Base-by-base conservation (phyloP, 202 grass and related monocot genomes). In the Dendrocalamus latiflorus region DNA sequence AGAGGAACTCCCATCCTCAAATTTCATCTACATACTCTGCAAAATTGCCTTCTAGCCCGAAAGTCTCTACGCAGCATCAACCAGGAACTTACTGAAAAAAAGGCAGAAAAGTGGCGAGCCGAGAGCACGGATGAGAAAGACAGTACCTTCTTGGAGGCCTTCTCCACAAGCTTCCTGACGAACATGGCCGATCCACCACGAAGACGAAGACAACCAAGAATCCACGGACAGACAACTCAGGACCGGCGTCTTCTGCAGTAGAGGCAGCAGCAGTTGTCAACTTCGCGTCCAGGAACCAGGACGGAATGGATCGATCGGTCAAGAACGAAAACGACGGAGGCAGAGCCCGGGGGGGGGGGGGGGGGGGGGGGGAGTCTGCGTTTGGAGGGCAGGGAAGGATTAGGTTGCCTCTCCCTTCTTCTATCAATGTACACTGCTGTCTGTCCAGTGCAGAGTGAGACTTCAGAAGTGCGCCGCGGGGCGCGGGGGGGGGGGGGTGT, bases 81-180 rank as follows among this genome's bases (percentile, higher is more conserved):
- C 13, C 61, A 56, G 13, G 70, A 70, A 63, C 75, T 25, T 16
- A 53, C 26, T 48, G 30, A 7, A 58, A 49, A 10, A 10, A 26
- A 34, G 17, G 38, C 15, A 12, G 37, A 14, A 41, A 15, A 72
- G 9, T 43, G 41, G 57, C 70, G 80, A 8, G 65, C 48, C 4
- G 6, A 36, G 65, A 54, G 50, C 74, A 79, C 65, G 8, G 20
- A 42, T 34, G 42, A 28, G 24, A 21, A 34, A 14, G 17, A 44
- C 3, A 42, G 78, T 83, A 94, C 94, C 94, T 97, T 91, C 76
- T 68, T 94, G 77, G 94, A 91, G 47, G 91, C 94, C 86, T 84
- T 90, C 88, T 90, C 91, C 30, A 94, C 89, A 47, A 92, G 87
- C 88, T 97, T 94, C 83, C 82, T 97, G 61, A 97, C 75, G 79